phyloP scores from a whole-genome alignment of 2,329 filamentous ascomycete species.

The Talaromyces sp. region DNA sequence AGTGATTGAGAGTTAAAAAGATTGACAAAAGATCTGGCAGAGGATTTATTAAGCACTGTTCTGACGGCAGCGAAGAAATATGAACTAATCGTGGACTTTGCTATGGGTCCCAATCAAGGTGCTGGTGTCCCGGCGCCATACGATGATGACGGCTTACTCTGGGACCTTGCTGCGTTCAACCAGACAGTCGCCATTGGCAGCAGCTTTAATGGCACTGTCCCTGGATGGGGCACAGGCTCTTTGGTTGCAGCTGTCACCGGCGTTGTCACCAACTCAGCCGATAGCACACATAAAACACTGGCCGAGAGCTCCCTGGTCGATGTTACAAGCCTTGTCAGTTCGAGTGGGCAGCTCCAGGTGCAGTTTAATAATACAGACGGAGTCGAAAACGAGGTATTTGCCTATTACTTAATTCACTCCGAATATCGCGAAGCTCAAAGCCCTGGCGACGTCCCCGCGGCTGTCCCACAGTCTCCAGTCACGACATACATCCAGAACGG shows the following conservation, averaged over 20 bases:
- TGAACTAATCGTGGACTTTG: conserved; percentile 43
- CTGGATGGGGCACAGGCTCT: conserved; percentile 31
- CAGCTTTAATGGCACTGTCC: conserved; percentile 26
- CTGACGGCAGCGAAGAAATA: conserved; percentile 27
- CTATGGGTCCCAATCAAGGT: conserved; percentile 46
- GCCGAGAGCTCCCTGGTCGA: background rate
- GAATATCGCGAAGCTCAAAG: conserved; percentile 24
- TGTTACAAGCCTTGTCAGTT: background rate
- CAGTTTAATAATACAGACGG: conserved; percentile 10
- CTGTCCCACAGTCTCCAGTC: conserved; percentile 16
- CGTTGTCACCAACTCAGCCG: conserved; percentile 9
- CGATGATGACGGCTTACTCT: conserved; percentile 25
- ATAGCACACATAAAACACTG: background rate
- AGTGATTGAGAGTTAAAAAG: background rate
- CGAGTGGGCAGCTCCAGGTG: background rate
- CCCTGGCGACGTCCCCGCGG: conserved; percentile 20
- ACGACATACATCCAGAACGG: conserved; percentile 25
- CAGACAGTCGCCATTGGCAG: conserved; percentile 14
- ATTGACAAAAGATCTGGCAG: background rate
- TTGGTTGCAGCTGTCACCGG: conserved; percentile 19
- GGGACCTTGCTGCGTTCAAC: conserved; percentile 2
- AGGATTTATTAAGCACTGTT: conserved; percentile 14
- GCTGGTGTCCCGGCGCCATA: conserved; percentile 40
- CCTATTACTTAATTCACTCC: conserved; percentile 24
- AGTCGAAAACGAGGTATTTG: conserved; percentile 23